Base-by-base conservation (phyloP, 805 yeast genomes). In the Yarrowia sp. region DNA sequence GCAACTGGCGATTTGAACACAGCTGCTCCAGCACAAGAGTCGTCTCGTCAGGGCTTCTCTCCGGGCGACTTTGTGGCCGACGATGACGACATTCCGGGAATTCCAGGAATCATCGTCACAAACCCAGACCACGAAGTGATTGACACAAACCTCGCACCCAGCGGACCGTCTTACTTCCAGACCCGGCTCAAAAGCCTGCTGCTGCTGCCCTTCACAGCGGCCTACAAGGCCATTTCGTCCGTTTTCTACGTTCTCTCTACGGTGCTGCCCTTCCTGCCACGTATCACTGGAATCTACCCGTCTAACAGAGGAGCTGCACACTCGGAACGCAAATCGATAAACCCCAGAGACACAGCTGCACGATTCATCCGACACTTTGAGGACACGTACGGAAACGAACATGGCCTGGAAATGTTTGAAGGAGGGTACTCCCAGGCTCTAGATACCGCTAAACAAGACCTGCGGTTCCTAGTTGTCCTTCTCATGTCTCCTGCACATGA, bases 341-440 rank as follows among this genome's bases (percentile, higher is more conserved):
- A 85, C 70, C 87, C 90, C 0, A 78, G 81, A 19, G 82, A 82
- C 63, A 77, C 80, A 44, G 88, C 85, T 1, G 78, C 81, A 62
- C 76, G 80, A 66, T 85, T 86, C 69, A 77, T 81, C 30, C 73
- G 81, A 22, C 80, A 78, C 22, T 79, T 87, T 59, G 86, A 85
- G 70, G 86, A 83, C 67, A 75, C 66, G 69, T 76, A 69, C 40
- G 76, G 73, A 65, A 68, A 33, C n/a, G 41, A 62, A 4, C 62
- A 48, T 32, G 61, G 48, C 9, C 28, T 66, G 40, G 56, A 69
- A 66, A 58, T 71, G 68, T 80, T 83, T 62, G 85, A 84, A 69
- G 91, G 91, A 12, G 86, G 93, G 41, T 92, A 91, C 75, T 84
- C 92, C 1, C 86, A 86, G 66, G 91, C 96, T 1, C 76, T 92